Base-by-base conservation (phyloP, 2,329 filamentous ascomycete species). In the Chaetomium sp. region DNA sequence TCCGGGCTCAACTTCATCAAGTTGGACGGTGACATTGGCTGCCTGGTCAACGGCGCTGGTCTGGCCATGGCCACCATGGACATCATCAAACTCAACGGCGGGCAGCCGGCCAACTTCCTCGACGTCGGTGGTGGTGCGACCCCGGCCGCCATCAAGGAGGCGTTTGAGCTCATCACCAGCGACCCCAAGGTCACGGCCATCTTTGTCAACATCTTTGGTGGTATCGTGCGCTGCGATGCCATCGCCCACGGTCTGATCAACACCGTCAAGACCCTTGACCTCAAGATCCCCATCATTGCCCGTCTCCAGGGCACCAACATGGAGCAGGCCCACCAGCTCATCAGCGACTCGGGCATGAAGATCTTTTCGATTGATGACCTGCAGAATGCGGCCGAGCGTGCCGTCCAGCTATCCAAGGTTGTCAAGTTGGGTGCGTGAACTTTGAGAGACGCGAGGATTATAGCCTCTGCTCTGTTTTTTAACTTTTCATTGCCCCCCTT, bases 31-130 rank as follows among this genome's bases (percentile, higher is more conserved):
- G 94, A 99, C 72, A 99, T 99, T 72, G 94, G 94, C 76, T 99
- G 94, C 80, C 82, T 97, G 66, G 94, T 99, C 79, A 99, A 99
- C 79, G 94, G 94, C 72, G 94, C 94, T 68, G 94, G 94, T 79
- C 88, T 99, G 65, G 94, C 94, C 76, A 99, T 99, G 94, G 94
- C 94, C 62, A 99, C 94, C 72, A 99, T 99, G 94, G 94, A 99
- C 76, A 97, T 99, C 75, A 99, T 99, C 84, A 97, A 99, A 85
- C 84, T 99, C 62, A 99, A 97, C 78, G 94, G 94, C 66, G 94
- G 94, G 62, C 80, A 84, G 70, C 94, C 94, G 61, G 94, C 94
- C 67, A 99, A 99, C 85, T 99, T 99, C 86, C 82, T 99, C 66
- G 94, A 99, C 72, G 94, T 99, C 66, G 94, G 94, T 70, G 94